Evolutionary conservation across 371 early-diverging fungal genomes (phyloP).

Genomic region (Mortierella sp.): DNA sequence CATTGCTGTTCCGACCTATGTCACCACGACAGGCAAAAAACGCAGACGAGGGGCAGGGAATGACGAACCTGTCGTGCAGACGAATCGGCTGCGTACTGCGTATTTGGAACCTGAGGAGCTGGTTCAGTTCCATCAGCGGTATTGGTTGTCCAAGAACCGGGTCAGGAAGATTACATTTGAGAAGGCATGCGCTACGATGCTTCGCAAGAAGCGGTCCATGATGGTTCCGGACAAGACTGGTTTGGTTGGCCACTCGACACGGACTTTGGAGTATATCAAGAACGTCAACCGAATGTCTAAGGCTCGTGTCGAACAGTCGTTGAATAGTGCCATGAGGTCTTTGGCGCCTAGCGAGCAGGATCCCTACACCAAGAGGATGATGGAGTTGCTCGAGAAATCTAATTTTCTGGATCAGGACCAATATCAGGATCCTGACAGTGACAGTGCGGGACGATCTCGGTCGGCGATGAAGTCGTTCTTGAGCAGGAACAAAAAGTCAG

Average conservation of each 20-base stretch:
- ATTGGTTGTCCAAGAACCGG: constrained; percentile 25
- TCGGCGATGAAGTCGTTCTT: background rate
- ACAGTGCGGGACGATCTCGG: background rate
- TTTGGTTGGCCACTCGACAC: constrained; percentile 38
- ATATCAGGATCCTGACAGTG: background rate
- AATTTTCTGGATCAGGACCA: background rate
- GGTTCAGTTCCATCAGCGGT: constrained; percentile 39
- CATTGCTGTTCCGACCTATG: constrained; percentile 34
- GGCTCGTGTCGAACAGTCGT: constrained; percentile 29
- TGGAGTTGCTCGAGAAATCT: constrained; percentile 23
- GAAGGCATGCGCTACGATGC: constrained; percentile 10
- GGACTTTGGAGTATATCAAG: constrained; percentile 25
- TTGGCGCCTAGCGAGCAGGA: constrained; percentile 12
- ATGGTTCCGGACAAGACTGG: constrained; percentile 21
- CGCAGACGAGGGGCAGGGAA: constrained; percentile 17
- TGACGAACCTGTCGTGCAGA: background rate
- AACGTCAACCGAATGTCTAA: constrained; percentile 23
- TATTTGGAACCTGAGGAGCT: constrained; percentile 41
- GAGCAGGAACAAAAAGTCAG: background rate
- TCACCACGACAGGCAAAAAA: constrained; percentile 16
- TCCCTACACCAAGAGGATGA: constrained; percentile 38
- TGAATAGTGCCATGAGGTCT: constrained; percentile 4
- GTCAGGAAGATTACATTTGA: constrained; percentile 26
- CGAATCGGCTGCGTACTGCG: background rate
- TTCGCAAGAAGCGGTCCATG: constrained; percentile 13